Evolutionary conservation across 1,284 basidiomycete species (phyloP), one percentile per base, ranked within the genome.

Genomic region (Trichosporon faecale): DNA sequence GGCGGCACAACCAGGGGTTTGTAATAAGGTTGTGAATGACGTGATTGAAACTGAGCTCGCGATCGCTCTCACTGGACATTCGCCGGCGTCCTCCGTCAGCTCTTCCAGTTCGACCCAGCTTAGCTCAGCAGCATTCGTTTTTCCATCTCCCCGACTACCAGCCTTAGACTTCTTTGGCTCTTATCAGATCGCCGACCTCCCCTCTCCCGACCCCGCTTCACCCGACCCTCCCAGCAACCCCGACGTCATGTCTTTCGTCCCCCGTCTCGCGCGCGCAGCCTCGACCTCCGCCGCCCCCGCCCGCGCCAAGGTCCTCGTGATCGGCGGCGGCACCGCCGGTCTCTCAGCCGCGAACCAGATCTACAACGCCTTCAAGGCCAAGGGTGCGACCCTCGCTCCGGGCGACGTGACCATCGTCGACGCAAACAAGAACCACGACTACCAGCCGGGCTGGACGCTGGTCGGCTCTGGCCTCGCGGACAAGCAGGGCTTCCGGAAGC

Each of bases 361-460:
- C 61, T 91, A 91, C 82, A 87, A 89, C 76, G 87, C 90, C 27
- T 93, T 96, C 84, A 87, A 87, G 75, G 85, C 86, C 16, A 88
- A 90, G 55, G 90, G 89, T 21, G 89, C 90, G 75, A 82, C 88
- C 25, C 82, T 95, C 66, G 88, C 86, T 64, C 82, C 86, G 49
- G 91, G 89, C 61, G 94, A 96, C 80, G 89, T 97, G 68, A 92
- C 89, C 16, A 90, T 97, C 69, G 84, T 96, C 64, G 95, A 97
- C 79, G 78, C 82, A 44, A 75, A 75, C 69, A 66, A 72, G 74
- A 72, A 79, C 70, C 75, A 81, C 77, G 81, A 83, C 76, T 79
- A 76, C 74, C 79, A 94, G 88, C 92, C 92, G 25, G 92, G 91
- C 81, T 94, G 91, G 95, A 97, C 95, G 2, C 88, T 98, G 27